Evolutionary conservation across 148 eudicot genomes (phyloP), one percentile per base, ranked within the genome.

Genomic region (Rhododendron mucronatum): DNA sequence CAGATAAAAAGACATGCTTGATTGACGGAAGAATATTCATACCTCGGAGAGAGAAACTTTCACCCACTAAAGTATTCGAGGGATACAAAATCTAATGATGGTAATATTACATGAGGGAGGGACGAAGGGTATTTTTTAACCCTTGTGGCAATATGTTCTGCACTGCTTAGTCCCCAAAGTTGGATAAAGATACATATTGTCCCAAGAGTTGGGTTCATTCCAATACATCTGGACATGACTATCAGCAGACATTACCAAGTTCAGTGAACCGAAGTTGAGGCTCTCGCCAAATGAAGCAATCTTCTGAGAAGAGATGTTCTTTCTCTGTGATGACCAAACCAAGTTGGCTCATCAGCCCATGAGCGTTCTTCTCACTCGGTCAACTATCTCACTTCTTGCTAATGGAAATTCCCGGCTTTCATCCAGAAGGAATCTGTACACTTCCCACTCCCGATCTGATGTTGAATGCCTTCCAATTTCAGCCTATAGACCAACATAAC

Each of bases 391-490:
- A 82, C 85, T 85, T 86, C 94, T 93, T 50, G 92, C 82, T 65
- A 92, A 83, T 14, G 94, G 92, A 83, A 89, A 93, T 57, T 87
- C 91, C 41, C 88, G 90, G 61, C 89, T 91, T 78, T 95, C 99
- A 50, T 94, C 95, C 83, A 96, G 88, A 61, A 91, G 92, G 85
- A 96, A 92, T 84, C 95, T 91, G 86, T 95, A 96, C 45, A 96
- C 94, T 85, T 96, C 99, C 99, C 99, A 95, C 83, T 92, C 93
- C 12, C 95, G 93, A 65, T 92, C 92, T 78, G 91, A 83, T 59
- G 92, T 93, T 76, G 94, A 90, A 79, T 91, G 91, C 83, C 99
- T 91, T 77, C 95, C 95, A 77, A 96, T 95, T 86, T 96, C 96
- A 74, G 96, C 99, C 99, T 96, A 89, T 71, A 88, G 7, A 87